Base-by-base conservation (phyloP, 177 flowering plant genomes). In the Tripterygium wilfordii region DNA sequence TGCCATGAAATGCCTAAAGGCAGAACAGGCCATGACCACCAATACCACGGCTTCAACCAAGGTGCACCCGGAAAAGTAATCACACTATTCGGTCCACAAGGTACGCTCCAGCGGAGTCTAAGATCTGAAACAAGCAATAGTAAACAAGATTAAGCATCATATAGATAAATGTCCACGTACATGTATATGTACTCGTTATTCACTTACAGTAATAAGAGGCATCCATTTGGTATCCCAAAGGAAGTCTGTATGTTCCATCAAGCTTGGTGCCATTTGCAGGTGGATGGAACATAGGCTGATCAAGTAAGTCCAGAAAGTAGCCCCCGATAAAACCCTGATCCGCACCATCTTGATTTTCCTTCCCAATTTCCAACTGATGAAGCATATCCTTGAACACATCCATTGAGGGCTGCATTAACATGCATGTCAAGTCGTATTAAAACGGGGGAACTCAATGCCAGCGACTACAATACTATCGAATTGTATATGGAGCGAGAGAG, bases 1-100 rank as follows among this genome's bases (percentile, higher is more conserved):
- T 92, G 98, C 98, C 98, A 92, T 10, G 69, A 56, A 37, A 88
- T 24, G 64, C 98, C 98, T 37, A 92, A 51, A 1, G 98, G 98
- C 13, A 92, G 73, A 51, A 84, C 91, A 47, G 98, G 98, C 85
- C 85, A 92, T 14, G 98, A 80, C 98, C 98, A 92, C 98, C 98
- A 92, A 45, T 92, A 88, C 98, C 98, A 92, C 18, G 98, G 98
- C 64, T 92, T 92, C 58, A 92, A 40, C 88, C 90, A 82, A 8
- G 79, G 69, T 7, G 96, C 96, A 23, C 98, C 77, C 2, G 98
- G 98, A 65, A 86, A 92, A 14, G 98, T 92, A 27, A 92, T 78
- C 23, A 92, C 96, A 28, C 98, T 92, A 69, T 92, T 92, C 3
- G 96, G 91, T 18, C 96, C 94, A 44, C 98, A 92, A 0, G 96